Evolutionary conservation across 139 green algal species (phyloP), one percentile per base, ranked within the genome.

Genomic region (Pleodorina starrii): DNA sequence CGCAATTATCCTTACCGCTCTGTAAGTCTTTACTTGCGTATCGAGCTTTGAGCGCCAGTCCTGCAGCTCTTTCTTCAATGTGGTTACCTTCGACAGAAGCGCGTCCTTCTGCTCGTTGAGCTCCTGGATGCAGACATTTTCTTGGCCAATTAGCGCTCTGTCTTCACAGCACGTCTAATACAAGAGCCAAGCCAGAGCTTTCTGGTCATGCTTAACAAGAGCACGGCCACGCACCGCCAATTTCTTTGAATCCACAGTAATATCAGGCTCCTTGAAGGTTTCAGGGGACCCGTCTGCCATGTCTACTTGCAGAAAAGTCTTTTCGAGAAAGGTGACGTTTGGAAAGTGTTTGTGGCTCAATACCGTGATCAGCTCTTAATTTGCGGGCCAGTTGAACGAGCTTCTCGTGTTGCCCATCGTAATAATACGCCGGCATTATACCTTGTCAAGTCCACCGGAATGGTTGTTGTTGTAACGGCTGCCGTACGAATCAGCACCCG

Each of bases 1-100:
- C n/a, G n/a, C n/a, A n/a, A 63, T 43, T 44, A 42, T 44, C 9
- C 81, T 43, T 50, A 93, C 93, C 48, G 80, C 79, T 3, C 91
- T 86, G 74, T 96, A 96, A 0, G 87, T 89, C 59, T 94, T 94
- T 1, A 97, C 94, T 75, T 97, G 92, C 1, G 79, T 88, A 48
- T 96, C 94, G 43, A 97, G 89, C 84, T 95, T 95, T 32, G 66
- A 74, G 0, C 94, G 71, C 94, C 94, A 97, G 71, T 97, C 94
- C 35, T 92, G 85, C 27, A 97, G 86, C 76, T 96, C 94, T 68
- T 93, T 92, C 81, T 97, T 97, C 38, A 97, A 71, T 27, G 81
- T 90, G 10, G 92, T 71, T 25, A 96, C 94, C 84, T 95, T 95
- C n/a, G 46, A 66, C 1, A 97, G 77, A 21, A 97, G 92, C 89